Evolutionary conservation across 2,329 filamentous ascomycete species (phyloP), one percentile per base, ranked within the genome.

Genomic region (Alternaria infectoria): DNA sequence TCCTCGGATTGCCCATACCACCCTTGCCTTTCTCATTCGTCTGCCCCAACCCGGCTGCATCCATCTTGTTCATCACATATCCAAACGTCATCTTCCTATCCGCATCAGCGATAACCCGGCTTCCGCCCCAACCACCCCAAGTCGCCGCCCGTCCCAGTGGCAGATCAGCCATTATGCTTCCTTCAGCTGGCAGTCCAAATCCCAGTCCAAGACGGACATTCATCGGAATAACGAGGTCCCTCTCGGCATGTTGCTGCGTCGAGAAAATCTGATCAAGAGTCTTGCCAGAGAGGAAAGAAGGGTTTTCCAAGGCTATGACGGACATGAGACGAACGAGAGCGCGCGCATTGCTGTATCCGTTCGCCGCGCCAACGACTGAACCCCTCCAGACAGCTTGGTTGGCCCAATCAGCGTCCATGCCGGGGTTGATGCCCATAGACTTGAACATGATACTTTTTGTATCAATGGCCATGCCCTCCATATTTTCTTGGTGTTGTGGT

Each of bases 41-140:
- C 23, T 45, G 59, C 6, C 61, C 59, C 30, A 66, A 1, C 0
- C 50, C 62, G 3, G 46, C 59, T 46, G 40, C 52, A 2, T 50
- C 56, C 67, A 72, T 72, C 54, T 69, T 69, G 10, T 72, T 72
- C 70, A 72, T 71, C 17, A 66, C 47, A 52, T 72, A 72, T 1
- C 55, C 44, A 36, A 72, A 57, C 6, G 67, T 70, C 23, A 72
- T 11, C 10, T 54, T 54, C 5, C 68, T 45, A 3, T 67, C 70
- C 6, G 65, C 61, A 51, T 71, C 70, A 32, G 65, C 64, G 1
- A 71, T 26, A 10, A 55, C 64, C 17, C 66, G 47, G 21, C 62
- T 66, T 2, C 70, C 70, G 7, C 69, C 69, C 67, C 65, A 72
- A 2, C 69, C 69, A 8, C 65, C 67, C 70, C 70, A 72, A n/a